Evolutionary conservation across 768 basidiomycete species (phyloP).

Genomic region (Xerocomellus dryophilus): DNA sequence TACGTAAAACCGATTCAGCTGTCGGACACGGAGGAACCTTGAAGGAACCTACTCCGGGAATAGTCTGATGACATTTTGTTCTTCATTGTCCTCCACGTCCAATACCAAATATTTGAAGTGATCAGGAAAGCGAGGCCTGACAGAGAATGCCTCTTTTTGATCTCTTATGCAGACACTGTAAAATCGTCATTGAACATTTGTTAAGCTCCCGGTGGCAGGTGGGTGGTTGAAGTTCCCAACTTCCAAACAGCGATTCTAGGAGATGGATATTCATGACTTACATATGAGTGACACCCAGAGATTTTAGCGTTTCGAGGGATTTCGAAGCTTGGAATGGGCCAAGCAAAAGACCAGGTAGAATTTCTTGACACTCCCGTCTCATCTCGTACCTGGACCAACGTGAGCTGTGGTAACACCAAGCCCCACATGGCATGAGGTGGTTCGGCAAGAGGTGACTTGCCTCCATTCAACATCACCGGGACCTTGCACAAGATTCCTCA

Average conservation of each 20-base stretch:
- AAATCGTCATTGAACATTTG: neutral
- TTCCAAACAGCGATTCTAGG: neutral
- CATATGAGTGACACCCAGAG: constrained; percentile 81
- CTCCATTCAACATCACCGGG: constrained; percentile 84
- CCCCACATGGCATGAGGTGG: neutral
- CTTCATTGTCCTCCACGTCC: constrained; percentile 89
- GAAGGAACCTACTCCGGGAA: constrained; percentile 68
- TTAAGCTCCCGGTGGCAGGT: neutral
- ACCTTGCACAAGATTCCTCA: constrained; percentile 68
- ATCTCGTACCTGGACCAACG: constrained; percentile 73
- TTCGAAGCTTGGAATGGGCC: constrained; percentile 91
- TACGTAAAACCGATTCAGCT: constrained; percentile 27
- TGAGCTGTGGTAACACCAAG: constrained; percentile 11
- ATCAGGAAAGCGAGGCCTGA: constrained; percentile 79
- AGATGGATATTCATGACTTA: constrained; percentile 29
- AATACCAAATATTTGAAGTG: constrained; percentile 75
- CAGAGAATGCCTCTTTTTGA: constrained; percentile 85
- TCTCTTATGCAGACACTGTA: constrained; percentile 84
- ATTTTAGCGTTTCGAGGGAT: constrained; percentile 63
- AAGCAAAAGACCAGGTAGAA: constrained; percentile 74
- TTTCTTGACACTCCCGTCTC: constrained; percentile 93
- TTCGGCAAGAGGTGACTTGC: constrained; percentile 36
- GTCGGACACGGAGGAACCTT: neutral
- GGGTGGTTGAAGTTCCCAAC: neutral
- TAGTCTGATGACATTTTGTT: constrained; percentile 89